Evolutionary conservation across 1,284 basidiomycete genomes (phyloP), one percentile per base, ranked within the genome.

Genomic region (Hypsizygus ulmarius): DNA sequence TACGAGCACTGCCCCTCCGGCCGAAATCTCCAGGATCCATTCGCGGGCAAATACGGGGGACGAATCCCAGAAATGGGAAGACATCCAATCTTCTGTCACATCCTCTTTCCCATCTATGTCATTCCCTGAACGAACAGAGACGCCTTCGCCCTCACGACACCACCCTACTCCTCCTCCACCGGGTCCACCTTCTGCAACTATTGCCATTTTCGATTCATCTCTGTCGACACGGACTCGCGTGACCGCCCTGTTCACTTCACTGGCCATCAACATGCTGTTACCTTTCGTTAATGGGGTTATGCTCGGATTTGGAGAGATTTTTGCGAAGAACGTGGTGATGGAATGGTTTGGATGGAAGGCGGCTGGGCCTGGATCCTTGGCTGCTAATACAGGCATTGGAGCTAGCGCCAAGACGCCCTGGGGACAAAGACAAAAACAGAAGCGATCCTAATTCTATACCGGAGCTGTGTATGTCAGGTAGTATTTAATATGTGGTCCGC

Each of bases 251-350:
- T 63, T 90, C 36, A 90, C 93, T 3, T 85, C 90, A 6, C 65
- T 98, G 49, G 90, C 90, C 32, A 94, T 98, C 71, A 98, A 99
- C 67, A 69, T 99, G 50, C 69, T 94, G 1, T 74, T 98, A 35
- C 96, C 96, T 0, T 99, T 99, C 65, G 80, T 98, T 39, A 98
- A 98, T 63, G 96, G 96, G 21, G 90, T 98, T 59, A 97, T 98
- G 93, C 82, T 98, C 39, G 96, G 96, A 8, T 95, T 98, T 62
- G 96, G 96, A 18, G 96, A 99, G 70, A 93, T 99, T 49, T 95
- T 97, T 62, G 96, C 95, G 14, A 85, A 93, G 65, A 87, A 93
- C 52, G 78, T 93, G 11, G 71, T 97, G 14, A 76, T 85, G 43
- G 75, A 78, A 12, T 90, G 87, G 75, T 65, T 77, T 53, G 75